Evolutionary conservation across 225 moss, liverwort and hornwort genomes (phyloP).

Genomic region (Marchantia polymorpha): DNA sequence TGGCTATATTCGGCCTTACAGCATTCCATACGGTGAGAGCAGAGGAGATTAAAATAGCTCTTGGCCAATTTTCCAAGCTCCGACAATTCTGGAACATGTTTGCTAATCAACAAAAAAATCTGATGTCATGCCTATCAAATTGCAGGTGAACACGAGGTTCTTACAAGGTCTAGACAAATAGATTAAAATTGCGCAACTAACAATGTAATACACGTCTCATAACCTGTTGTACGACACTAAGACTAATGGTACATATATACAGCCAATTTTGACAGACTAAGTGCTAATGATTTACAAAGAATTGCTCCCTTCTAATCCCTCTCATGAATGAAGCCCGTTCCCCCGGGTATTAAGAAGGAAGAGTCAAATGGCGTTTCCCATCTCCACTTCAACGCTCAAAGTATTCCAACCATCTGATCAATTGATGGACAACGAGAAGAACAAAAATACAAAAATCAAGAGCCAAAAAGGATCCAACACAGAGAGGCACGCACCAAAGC

Average conservation of each 20-base stretch:
- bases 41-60: no score
- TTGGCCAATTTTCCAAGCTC: no score
- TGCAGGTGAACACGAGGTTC: no score
- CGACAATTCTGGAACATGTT: no score
- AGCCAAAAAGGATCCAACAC: not conserved
- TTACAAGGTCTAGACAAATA: no score
- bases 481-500: constrained; percentile 15
- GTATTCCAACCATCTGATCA: not conserved
- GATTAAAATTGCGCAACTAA: no score
- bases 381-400: not conserved
- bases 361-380: not conserved
- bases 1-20: no score
- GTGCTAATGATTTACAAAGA: not conserved
- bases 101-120: no score
- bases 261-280: not conserved
- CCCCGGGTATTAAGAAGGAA: not conserved
- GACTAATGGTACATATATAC: not conserved
- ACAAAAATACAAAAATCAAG: not conserved
- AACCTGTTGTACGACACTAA: no score
- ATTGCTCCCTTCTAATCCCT: not conserved
- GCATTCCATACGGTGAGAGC: no score
- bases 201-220: no score
- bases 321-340: not conserved
- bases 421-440: not conserved
- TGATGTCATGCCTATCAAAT: no score